Evolutionary conservation across 805 yeast genomes (phyloP), one percentile per base, ranked within the genome.

Genomic region (Candida pseudoglaebosa): DNA sequence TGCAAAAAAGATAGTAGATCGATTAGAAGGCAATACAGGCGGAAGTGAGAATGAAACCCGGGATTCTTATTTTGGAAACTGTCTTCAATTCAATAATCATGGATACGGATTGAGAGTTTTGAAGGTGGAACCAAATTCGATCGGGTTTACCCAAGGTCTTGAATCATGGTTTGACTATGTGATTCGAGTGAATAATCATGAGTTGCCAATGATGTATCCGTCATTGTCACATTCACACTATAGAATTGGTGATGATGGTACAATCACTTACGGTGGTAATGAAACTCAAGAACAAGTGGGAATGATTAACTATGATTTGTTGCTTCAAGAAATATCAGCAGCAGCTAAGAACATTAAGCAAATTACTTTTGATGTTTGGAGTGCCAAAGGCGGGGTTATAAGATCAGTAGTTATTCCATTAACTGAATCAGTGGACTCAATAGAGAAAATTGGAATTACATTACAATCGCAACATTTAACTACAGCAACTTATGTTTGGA

Each of bases 81-180:
- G 58, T 8, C 48, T 61, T 9, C 45, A 47, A 21, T 41, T 58
- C 37, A 66, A 67, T 48, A 68, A 68, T 45, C 58, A 61, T 30
- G 74, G 74, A 2, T 59, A 65, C 43, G 74, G 58, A 3, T 58
- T 68, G 37, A 50, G 74, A 19, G 65, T 68, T 7, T 38, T 59
- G 34, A 53, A 53, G n/a, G 71, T 68, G 14, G 54, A 45, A 5
- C 71, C 73, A 8, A 65, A 62, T 19, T 65, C 71, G 4, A 16
- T 44, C 9, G 73, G 65, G 0, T 61, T 59, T 32, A 43, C 44
- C 21, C 41, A 49, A 2, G 71, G 70, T 2, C 57, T 93, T 20
- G 95, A 89, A 59, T 71, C 93, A 7, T 84, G 87, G 78, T 93
- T 91, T 54, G 99, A 91, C 57, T 91, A 73, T 56, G 78, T 91